Evolutionary conservation across 768 basidiomycete species (phyloP).

Genomic region (Hydnomerulius pinastri): DNA sequence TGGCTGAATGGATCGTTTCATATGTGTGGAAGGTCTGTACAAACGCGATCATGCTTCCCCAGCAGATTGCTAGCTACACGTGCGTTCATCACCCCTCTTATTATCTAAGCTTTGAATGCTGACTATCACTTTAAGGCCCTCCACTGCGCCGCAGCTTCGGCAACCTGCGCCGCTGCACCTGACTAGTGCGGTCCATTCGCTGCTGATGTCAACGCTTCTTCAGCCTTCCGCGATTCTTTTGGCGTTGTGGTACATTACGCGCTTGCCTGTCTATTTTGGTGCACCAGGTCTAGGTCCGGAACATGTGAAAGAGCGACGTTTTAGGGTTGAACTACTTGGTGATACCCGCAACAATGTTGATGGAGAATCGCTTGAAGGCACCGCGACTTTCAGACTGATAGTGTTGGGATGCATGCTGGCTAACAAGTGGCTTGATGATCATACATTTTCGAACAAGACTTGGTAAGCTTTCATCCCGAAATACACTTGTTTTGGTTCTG

Average conservation of each 20-base stretch:
- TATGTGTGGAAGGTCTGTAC: slow-evolving; percentile 86
- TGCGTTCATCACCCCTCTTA: slow-evolving; percentile 38
- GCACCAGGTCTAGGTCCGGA: slow-evolving; percentile 52
- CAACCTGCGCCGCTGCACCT: slow-evolving; percentile 48
- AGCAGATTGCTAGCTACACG: slow-evolving; percentile 53
- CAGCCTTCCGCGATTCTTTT: slow-evolving; percentile 81
- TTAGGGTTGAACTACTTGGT: slow-evolving; percentile 64
- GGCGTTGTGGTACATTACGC: slow-evolving; percentile 81
- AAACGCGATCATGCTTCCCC: slow-evolving; percentile 63
- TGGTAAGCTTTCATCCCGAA: slow-evolving; percentile 50
- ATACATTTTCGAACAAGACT: slow-evolving; percentile 88
- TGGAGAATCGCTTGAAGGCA: slow-evolving; percentile 51
- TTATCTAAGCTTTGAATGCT: slow-evolving; percentile 5
- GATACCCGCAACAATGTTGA: slow-evolving; percentile 46
- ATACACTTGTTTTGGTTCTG: neutral
- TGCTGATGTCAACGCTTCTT: slow-evolving; percentile 75
- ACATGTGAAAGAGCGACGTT: slow-evolving; percentile 58
- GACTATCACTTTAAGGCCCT: slow-evolving; percentile 21
- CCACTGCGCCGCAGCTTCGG: slow-evolving; percentile 34
- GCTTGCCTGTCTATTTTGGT: slow-evolving; percentile 69
- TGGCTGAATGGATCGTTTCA: slow-evolving; percentile 76
- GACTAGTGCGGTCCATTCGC: slow-evolving; percentile 63
- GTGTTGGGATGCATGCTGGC: slow-evolving; percentile 84
- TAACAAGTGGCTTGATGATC: slow-evolving; percentile 88
- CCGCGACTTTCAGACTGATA: slow-evolving; percentile 71